Evolutionary conservation across 2,329 filamentous ascomycete genomes (phyloP).

Genomic region (Colletotrichum paranaense): DNA sequence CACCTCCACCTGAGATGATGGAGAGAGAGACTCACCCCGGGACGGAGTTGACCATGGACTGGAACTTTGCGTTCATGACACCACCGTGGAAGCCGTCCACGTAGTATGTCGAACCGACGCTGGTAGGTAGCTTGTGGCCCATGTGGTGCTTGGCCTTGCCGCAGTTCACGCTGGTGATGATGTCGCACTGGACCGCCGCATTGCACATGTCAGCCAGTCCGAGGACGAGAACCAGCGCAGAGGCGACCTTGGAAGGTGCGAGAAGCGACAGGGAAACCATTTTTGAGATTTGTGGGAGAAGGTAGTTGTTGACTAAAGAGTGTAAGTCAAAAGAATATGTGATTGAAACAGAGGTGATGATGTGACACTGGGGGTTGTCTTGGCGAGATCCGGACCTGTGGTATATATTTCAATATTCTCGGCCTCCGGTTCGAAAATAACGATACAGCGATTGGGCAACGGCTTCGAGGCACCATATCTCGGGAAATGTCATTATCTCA

Average conservation of each 20-base stretch:
- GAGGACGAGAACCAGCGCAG: not conserved
- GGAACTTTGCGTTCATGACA: conserved; percentile 6
- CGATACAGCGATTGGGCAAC: not conserved
- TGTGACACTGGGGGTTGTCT: not conserved
- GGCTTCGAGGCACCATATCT: not conserved
- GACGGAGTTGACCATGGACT: not conserved
- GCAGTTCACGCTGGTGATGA: not conserved
- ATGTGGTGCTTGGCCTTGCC: not conserved
- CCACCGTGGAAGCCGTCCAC: conserved; percentile 9
- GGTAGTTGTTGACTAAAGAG: not conserved
- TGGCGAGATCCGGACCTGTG: not conserved
- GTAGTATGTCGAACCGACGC: not conserved
- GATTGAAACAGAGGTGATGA: not conserved
- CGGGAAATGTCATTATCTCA: not conserved
- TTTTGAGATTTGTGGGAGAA: not conserved
- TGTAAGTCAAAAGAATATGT: too few relatives aligned
- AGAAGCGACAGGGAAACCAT: conserved; percentile 5
- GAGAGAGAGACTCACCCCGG: not conserved
- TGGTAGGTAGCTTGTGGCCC: not conserved
- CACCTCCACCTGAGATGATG: not conserved
- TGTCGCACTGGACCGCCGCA: not conserved
- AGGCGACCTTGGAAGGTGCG: not conserved
- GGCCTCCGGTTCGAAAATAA: not conserved
- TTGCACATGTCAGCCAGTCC: conserved; percentile 2
- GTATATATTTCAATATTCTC: not conserved